Conservation (phyloP, 2,329 filamentous ascomycete genomes). For the Alternaria panax region DNA sequence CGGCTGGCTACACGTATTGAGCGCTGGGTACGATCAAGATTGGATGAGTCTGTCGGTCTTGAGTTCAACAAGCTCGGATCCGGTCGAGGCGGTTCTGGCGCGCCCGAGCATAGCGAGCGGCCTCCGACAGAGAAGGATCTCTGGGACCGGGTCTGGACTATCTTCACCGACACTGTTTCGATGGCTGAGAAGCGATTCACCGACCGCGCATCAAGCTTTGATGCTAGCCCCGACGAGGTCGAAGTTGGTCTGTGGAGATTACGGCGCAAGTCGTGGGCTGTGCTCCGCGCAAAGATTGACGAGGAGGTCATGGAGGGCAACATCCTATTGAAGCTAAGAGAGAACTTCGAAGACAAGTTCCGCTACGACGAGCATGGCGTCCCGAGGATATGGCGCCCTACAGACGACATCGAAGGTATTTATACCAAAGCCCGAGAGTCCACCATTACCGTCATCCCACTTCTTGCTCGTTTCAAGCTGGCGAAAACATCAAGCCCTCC, state of each 20-base stretch:
- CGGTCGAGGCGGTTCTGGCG: conserved; percentile 81
- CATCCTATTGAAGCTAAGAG: conserved; percentile 89
- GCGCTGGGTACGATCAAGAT: conserved; percentile 87
- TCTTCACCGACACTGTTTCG: conserved; percentile 81
- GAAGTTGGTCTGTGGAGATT: conserved; percentile 92
- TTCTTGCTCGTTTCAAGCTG: conserved; percentile 84
- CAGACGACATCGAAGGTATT: conserved; percentile 94
- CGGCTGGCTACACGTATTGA: conserved; percentile 89
- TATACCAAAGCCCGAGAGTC: conserved; percentile 94
- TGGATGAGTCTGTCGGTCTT: conserved; percentile 85
- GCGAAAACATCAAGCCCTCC: conserved; percentile 76
- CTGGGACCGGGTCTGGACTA: conserved; percentile 93
- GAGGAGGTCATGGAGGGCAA: conserved; percentile 99
- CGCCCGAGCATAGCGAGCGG: conserved; percentile 78
- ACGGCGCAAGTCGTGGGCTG: conserved; percentile 92
- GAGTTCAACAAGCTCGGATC: conserved; percentile 97
- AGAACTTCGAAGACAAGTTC: conserved; percentile 99
- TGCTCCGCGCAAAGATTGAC: conserved; percentile 87
- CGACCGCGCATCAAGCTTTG: conserved; percentile 89
- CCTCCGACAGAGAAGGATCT: conserved; percentile 78
- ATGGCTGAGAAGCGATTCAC: conserved; percentile 87
- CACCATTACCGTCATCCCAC: conserved; percentile 86
- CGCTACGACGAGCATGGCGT: conserved; percentile 95
- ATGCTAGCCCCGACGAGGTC: conserved; percentile 89
- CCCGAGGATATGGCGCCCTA: conserved; percentile 94